A percentile compares a stretch with the other conserved stretches of the same genome.
phyloP scores from a whole-genome alignment of 1,284 basidiomycete genomes.

The Takashimella tepidaria region DNA sequence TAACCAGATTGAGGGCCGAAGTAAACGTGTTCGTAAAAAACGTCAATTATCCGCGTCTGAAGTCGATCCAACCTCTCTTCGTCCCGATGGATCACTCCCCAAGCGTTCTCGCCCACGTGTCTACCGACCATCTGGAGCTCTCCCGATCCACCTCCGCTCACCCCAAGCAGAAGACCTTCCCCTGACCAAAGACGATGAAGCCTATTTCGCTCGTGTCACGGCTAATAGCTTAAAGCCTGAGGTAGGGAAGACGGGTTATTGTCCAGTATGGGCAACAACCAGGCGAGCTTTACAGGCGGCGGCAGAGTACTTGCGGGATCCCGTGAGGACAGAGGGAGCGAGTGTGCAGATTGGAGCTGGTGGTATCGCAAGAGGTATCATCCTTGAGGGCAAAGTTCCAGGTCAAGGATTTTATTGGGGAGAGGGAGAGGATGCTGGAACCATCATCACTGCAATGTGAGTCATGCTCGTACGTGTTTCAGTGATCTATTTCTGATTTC shows the following conservation, averaged over 20 bases:
- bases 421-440: slow-evolving; percentile 22
- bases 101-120: background rate
- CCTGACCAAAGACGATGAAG: slow-evolving; percentile 17
- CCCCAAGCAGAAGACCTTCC: slow-evolving; percentile 10
- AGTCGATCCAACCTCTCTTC: slow-evolving; percentile 17
- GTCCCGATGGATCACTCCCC: background rate
- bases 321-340: slow-evolving; percentile 28
- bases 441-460: slow-evolving; percentile 31
- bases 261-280: slow-evolving; percentile 41
- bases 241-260: slow-evolving; percentile 22
- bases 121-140: background rate
- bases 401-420: slow-evolving; percentile 32
- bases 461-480: too few relatives aligned
- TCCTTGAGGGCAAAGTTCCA: slow-evolving; percentile 34
- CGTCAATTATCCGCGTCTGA: slow-evolving; percentile 25
- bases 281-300: slow-evolving; percentile 26
- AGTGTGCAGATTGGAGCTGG: slow-evolving; percentile 36
- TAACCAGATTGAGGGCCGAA: too few relatives aligned
- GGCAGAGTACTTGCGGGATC: slow-evolving; percentile 32
- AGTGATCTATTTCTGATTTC: too few relatives aligned
- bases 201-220: slow-evolving; percentile 21
- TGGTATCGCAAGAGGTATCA: slow-evolving; percentile 37
- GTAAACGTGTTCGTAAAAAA: slow-evolving; percentile 30
- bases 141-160: background rate
- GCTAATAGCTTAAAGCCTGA: slow-evolving; percentile 20